Percentiles rank a stretch among this genome's conserved stretches.
phyloP scores from a whole-genome alignment of 1,284 basidiomycete genomes.

The Trichosporon sp. region DNA sequence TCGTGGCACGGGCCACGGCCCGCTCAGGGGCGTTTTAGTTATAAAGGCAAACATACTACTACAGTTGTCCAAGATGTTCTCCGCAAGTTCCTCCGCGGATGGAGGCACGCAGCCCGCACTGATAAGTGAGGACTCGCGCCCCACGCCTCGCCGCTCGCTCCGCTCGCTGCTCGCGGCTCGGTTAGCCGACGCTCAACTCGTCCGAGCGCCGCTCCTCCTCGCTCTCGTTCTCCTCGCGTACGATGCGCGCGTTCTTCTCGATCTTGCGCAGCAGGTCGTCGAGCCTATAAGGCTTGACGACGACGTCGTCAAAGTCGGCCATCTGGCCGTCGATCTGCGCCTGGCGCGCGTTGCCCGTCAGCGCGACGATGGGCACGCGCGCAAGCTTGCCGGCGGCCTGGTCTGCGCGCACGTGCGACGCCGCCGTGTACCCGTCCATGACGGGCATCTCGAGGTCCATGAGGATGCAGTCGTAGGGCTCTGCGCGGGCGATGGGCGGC shows the following conservation, averaged over 20 bases:
- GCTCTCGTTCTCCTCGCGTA: background rate
- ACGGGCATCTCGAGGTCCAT: constrained; percentile 50
- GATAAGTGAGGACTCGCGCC: too few relatives aligned
- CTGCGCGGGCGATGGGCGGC: constrained; percentile 6
- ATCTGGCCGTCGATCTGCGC: constrained; percentile 20
- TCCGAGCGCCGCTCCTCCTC: background rate
- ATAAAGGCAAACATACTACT: too few relatives aligned
- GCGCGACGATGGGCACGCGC: constrained; percentile 11
- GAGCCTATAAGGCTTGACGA: constrained; percentile 41
- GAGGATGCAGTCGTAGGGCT: constrained; percentile 40
- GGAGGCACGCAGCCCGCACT: too few relatives aligned
- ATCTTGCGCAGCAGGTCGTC: constrained; percentile 36
- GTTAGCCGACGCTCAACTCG: too few relatives aligned
- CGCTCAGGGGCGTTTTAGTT: too few relatives aligned
- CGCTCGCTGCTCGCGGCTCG: too few relatives aligned
- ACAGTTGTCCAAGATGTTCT: too few relatives aligned
- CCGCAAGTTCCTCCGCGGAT: too few relatives aligned
- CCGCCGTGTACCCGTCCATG: constrained; percentile 25
- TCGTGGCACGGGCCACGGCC: too few relatives aligned
- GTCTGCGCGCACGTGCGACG: constrained; percentile 12
- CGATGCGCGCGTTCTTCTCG: constrained; percentile 22
- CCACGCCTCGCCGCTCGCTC: too few relatives aligned
- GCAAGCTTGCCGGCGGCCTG: constrained; percentile 12
- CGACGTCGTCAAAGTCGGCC: constrained; percentile 38
- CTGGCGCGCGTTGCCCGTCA: constrained; percentile 26